Evolutionary conservation across 768 basidiomycete genomes (phyloP), one percentile per base, ranked within the genome.

Genomic region (Russula sp.): DNA sequence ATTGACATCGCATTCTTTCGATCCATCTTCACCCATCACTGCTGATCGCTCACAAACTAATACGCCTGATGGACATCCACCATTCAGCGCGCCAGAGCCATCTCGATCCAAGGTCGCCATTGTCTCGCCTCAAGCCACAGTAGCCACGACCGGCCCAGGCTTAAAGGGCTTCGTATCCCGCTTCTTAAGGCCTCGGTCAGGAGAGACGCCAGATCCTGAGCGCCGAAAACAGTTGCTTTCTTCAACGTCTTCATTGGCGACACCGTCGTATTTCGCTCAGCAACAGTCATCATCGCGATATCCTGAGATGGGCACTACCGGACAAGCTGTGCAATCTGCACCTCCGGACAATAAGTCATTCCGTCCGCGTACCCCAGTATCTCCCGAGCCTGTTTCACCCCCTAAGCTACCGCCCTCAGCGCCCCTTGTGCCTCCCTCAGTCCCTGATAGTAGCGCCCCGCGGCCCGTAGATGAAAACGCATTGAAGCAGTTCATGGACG

Each of bases 121-220:
- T 35, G 73, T 82, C 2, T 83, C 80, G 62, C 86, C 87, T n/a
- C 84, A 87, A 66, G 81, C 87, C 4, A 84, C 85, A 20, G 82
- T 86, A 66, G 81, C 87, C 3, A 83, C 86, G 22, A 81, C 87
- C 32, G 79, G 84, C 20, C 90, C 90, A 38, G 86, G 88, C 22
- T 69, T 92, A 29, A 88, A 83, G 71, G 86, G 89, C 14, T 86
- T 93, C 72, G 90, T 93, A 82, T 82, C 88, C 34, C 83, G 87
- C 35, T 88, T 92, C 70, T 80, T 88, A 47, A 75, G 74, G 58
- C 69, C 67, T 34, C 69, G 71, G n/a, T 65, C 67, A 22, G 63
- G 61, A n/a, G 69, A 70, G n/a, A 46, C 29, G n/a, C 29, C 70
- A 66, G 69, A 74, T 39, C 67, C 67, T 52, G 75, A 69, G 16